Base-by-base conservation (phyloP, 1,284 basidiomycete genomes). In the Ustilago crameri region DNA sequence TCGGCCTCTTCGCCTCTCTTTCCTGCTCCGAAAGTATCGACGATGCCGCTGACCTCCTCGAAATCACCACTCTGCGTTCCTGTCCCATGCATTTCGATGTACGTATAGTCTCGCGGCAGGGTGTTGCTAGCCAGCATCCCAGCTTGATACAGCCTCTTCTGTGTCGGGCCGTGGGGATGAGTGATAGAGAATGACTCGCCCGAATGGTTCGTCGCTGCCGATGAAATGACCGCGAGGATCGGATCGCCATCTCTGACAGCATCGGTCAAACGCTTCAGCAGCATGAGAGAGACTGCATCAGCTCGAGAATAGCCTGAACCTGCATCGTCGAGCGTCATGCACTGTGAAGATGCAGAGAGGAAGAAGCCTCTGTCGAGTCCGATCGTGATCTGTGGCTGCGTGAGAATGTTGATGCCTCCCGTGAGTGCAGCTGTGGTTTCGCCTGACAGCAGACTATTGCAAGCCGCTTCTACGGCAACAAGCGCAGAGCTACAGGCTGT, bases 361-460 rank as follows among this genome's bases (percentile, higher is more conserved):
- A 76, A 76, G 55, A 70, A 70, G 32, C 66, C 74, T 49, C 70
- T 48, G 48, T 76, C 74, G 9, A 76, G 55, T 2, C 74, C 74
- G 35, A 76, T 66, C 17, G 64, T 70, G 46, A 76, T 74, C 40
- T 76, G 70, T 26, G 74, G 74, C 49, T 74, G 70, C 1, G 66
- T 74, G 20, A 76, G 59, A 24, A 76, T 58, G 38, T 70, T 74
- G 70, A 76, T 51, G 15, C 74, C 74, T 5, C 74, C 74, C 2
- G 70, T 63, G n/a, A 76, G 42, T 5, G 46, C 74, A 2, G 54
- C 56, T 9, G 50, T 49, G 3, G 56, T 60, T 27, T 69, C 53
- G 4, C 66, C 62, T 5, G 55, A 27, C 1, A 63, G 51, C 18
- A 75, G 22, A 43, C 58, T 60, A 17, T 50, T 63, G 41, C 74